Evolutionary conservation across 345 rosid genomes (phyloP), one percentile per base, ranked within the genome.

Genomic region (Excoecaria agallocha): DNA sequence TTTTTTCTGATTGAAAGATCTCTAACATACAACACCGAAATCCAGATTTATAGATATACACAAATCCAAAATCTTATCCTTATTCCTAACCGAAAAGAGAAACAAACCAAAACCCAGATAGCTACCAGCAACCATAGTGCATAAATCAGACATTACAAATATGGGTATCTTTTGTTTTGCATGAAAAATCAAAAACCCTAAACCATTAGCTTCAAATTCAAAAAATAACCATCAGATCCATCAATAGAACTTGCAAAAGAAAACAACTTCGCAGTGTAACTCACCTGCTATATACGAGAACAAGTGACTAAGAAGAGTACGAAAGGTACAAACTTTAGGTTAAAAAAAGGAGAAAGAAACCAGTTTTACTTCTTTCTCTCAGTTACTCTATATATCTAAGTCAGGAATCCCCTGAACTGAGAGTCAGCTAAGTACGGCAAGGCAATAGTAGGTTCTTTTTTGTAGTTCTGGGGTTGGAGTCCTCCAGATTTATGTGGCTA

Each of bases 121-220:
- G 3, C 25, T 15, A 54, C 41, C 15, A n/a, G 12, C 11, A 46
- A 35, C 54, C 77, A 45, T 68, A 61, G 41, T 68, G 82, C 76
- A 65, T 57, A 82, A 78, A 84, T 70, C 77, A 46, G 69, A 73
- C 82, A 84, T 54, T 55, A 24, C 50, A 77, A 74, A 71, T 22
- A 77, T 68, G 86, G 86, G 86, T 76, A 74, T 54, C 39, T 54
- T 78, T 83, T 73, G 80, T 79, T 75, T 76, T 78, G 85, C 82
- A 76, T 78, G 84, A 61, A 73, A 73, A 57, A 16, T 12, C 63
- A 25, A 60, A 74, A 85, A 69, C 80, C 82, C 83, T 77, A 81
- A 30, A 62, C 69, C 73, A 38, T 62, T 25, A 66, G 12, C 70
- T 74, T 78, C 81, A 76, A 69, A 43, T 41, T 62, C 41, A 3